phyloP scores from a whole-genome alignment of 306 rosid genomes.

The Rubus idaeus region DNA sequence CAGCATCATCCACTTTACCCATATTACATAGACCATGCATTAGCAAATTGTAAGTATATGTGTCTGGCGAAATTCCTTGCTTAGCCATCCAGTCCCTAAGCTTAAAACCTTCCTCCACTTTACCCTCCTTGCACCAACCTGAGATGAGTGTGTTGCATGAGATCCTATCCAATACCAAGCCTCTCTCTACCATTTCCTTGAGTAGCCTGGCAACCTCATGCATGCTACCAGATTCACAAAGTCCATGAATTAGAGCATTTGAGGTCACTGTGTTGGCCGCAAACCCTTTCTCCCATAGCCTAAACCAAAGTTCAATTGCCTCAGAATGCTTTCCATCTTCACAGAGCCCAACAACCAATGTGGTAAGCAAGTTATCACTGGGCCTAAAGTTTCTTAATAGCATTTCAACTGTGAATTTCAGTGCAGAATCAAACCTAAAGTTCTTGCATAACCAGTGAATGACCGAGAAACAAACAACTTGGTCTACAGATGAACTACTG shows the following conservation, averaged over 20 bases:
- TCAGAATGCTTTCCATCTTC: slow-evolving; percentile 3
- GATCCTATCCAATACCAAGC: slow-evolving; percentile 8
- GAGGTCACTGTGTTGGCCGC: neutral
- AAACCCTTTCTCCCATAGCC: slow-evolving; percentile 6
- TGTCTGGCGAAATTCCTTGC: neutral
- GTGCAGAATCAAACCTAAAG: neutral
- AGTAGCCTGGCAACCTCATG: neutral
- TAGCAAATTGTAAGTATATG: slow-evolving; percentile 6
- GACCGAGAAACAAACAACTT: neutral
- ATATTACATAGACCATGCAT: slow-evolving; percentile 2
- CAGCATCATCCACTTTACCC: neutral
- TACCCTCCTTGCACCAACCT: slow-evolving; percentile 1
- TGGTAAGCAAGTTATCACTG: neutral
- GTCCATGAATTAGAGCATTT: slow-evolving; percentile 6
- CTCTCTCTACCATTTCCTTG: slow-evolving; percentile 7
- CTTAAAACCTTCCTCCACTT: neutral
- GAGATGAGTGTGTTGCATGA: slow-evolving; percentile 9
- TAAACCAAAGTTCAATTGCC: neutral
- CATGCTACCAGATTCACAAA: slow-evolving; percentile 2
- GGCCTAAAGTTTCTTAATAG: slow-evolving; percentile 3
- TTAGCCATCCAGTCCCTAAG: neutral
- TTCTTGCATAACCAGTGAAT: slow-evolving; percentile 2
- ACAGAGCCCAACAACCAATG: slow-evolving; percentile 10
- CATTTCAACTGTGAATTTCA: neutral
- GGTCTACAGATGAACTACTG: neutral